Evolutionary conservation across 2,329 filamentous ascomycete species (phyloP), one percentile per base, ranked within the genome.

Genomic region (Sarocladiaceae sp.): DNA sequence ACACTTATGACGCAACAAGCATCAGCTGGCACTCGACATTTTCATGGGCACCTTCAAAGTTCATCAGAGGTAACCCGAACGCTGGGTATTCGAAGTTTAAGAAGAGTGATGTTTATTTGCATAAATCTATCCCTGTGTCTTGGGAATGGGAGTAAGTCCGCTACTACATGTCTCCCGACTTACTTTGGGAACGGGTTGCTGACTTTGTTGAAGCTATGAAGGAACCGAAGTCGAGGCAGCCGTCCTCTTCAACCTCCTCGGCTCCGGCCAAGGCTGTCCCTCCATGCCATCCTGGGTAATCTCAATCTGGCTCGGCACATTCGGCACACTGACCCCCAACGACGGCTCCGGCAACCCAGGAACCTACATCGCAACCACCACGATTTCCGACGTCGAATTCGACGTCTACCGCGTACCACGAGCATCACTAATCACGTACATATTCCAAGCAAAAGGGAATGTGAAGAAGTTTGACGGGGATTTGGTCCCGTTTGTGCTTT

Each of bases 21-120:
- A 46, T 46, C 4, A 46, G 40, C 25, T 46, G 40, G 40, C 40
- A 46, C 40, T 46, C 40, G 40, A 46, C 40, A 4, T 46, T 46
- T 25, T 46, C 40, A 4, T 46, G 40, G 40, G 40, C 6, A 10
- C 17, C 22, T n/a, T 46, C 40, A 3, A 4, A 10, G n/a, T 46
- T 28, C 40, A 46, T 46, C 23, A 12, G 40, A 5, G 40, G 40
- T 10, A 46, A 46, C 25, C 40, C 40, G 13, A 46, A 46, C 18
- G 40, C 40, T 18, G 40, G 40, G 22, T 46, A 46, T 17, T 15
- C 22, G 15, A 26, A 28, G 23, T 46, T 46, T 17, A n/a, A 46
- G 25, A 46, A 29, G 40, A 18, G 40, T 28, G 40, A 46, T 18
- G 18, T 46, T 26, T 22, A 22, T 4, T 20, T 22, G 37, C 37